A percentile compares a stretch with the other conserved stretches of the same genome.
These are phyloP conservation scores for Acanthamoeba lenticulata DNA, from an alignment of 208 protist genomes.

Conservation along the genomic window DNA sequence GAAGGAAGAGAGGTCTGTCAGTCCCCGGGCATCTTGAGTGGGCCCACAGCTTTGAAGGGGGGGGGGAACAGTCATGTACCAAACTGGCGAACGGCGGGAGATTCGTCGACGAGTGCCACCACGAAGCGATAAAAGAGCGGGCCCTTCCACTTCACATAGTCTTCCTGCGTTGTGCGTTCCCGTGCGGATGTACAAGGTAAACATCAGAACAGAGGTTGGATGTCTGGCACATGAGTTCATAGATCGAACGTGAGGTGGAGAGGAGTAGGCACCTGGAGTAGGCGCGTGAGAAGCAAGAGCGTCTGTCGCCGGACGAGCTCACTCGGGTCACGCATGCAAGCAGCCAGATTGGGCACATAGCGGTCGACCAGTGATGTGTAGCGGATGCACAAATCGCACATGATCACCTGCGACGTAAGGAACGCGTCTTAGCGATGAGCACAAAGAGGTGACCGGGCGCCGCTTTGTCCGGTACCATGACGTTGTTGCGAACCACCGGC, in stretches of 20 bases:
- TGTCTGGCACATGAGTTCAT: not conserved
- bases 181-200: no score
- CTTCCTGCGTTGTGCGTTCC: no score
- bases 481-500: slow-evolving; percentile 78
- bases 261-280: slow-evolving; percentile 61
- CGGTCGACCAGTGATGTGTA: slow-evolving; percentile 78
- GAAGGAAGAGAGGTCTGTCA: slow-evolving; percentile 16
- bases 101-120: slow-evolving; percentile 75
- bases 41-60: not conserved
- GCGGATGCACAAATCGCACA: slow-evolving; percentile 84
- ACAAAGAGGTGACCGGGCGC: not conserved
- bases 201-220: not conserved
- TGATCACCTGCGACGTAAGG: slow-evolving; percentile 70
- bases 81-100: not conserved
- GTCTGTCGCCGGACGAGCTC: slow-evolving; percentile 83
- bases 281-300: slow-evolving; percentile 74
- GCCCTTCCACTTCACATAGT: slow-evolving; percentile 85
- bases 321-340: slow-evolving; percentile 76
- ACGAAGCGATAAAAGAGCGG: slow-evolving; percentile 81
- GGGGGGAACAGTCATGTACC: slow-evolving; percentile 8
- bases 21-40: slow-evolving; percentile 25
- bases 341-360: slow-evolving; percentile 79
- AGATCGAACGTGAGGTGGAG: not conserved
- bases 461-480: not conserved
- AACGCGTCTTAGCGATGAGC: slow-evolving; percentile 72